phyloP scores from a whole-genome alignment of 345 rosid species.

The Lagerstroemia speciosa region DNA sequence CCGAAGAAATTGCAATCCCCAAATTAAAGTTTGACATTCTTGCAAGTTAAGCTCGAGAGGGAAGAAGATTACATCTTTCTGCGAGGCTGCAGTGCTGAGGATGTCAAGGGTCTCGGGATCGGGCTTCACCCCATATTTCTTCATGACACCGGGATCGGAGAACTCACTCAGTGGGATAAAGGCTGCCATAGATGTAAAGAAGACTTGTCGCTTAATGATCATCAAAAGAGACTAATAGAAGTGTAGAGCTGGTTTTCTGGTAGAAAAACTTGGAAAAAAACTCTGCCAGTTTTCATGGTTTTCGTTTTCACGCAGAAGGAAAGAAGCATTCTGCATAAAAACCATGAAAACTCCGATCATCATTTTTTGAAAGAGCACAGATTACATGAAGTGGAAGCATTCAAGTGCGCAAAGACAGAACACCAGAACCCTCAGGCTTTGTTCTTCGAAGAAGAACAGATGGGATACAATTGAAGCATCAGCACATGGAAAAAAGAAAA shows the following conservation, averaged over 20 bases:
- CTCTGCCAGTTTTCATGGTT: too few species aligned
- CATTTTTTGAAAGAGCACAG: background rate
- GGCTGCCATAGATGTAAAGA: conserved; percentile 30
- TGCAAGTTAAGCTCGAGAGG: background rate
- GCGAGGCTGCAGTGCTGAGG: conserved; percentile 39
- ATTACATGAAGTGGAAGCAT: background rate
- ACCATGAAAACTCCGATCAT: background rate
- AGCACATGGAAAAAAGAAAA: too few species aligned
- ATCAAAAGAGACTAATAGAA: too few species aligned
- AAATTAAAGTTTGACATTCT: background rate
- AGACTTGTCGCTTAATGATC: background rate
- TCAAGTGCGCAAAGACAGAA: too few species aligned
- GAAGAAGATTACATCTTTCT: conserved; percentile 35
- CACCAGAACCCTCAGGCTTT: too few species aligned
- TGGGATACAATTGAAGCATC: too few species aligned
- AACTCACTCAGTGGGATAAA: conserved; percentile 55
- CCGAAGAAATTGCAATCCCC: conserved; percentile 2
- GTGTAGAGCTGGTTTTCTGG: too few species aligned
- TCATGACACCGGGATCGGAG: conserved; percentile 47
- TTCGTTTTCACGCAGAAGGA: too few species aligned
- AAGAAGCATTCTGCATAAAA: background rate
- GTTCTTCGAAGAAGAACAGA: too few species aligned
- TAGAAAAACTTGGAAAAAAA: too few species aligned
- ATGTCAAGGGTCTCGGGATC: conserved; percentile 73
- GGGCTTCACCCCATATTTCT: conserved; percentile 63